Evolutionary conservation across 345 rosid species (phyloP).

Genomic region (Kandelia obovata): DNA sequence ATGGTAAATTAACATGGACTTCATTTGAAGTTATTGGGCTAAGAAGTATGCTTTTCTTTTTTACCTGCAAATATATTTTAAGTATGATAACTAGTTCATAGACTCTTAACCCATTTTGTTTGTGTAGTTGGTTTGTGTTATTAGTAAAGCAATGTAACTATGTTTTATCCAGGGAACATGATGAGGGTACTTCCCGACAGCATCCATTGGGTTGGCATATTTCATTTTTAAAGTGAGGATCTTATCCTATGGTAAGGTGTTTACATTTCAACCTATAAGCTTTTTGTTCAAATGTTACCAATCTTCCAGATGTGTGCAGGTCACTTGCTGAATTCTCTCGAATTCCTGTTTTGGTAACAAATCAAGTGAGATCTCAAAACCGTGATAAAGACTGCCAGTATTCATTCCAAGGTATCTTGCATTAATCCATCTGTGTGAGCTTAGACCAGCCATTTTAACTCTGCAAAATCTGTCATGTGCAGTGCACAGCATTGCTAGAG

Average conservation of each 20-base stretch:
- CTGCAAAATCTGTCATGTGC: slow-evolving; percentile 17
- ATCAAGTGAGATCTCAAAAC: slow-evolving; percentile 81
- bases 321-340: slow-evolving; percentile 79
- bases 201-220: slow-evolving; percentile 78
- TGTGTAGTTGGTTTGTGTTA: slow-evolving; percentile 4
- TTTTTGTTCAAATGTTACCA: slow-evolving; percentile 12
- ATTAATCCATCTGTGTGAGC: slow-evolving; percentile 16
- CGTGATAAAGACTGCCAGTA: slow-evolving; percentile 43
- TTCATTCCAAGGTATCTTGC: slow-evolving; percentile 61
- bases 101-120: background rate
- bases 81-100: background rate
- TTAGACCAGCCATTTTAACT: slow-evolving; percentile 9
- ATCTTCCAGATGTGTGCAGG: slow-evolving; percentile 33
- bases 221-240: slow-evolving; percentile 68
- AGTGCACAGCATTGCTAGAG: slow-evolving; percentile 37
- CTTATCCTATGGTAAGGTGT: slow-evolving; percentile 9
- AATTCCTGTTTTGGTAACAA: slow-evolving; percentile 80
- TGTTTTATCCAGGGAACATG: slow-evolving; percentile 49
- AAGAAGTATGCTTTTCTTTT: background rate
- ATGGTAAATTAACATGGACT: no score
- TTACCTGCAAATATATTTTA: background rate
- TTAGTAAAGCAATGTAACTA: slow-evolving; percentile 7
- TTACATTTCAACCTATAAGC: slow-evolving; percentile 3
- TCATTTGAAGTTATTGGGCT: no score
- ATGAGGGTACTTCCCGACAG: slow-evolving; percentile 43